These are phyloP conservation scores for Spergularia bocconei DNA, from an alignment of 148 eudicot genomes.

Conservation along the genomic window DNA sequence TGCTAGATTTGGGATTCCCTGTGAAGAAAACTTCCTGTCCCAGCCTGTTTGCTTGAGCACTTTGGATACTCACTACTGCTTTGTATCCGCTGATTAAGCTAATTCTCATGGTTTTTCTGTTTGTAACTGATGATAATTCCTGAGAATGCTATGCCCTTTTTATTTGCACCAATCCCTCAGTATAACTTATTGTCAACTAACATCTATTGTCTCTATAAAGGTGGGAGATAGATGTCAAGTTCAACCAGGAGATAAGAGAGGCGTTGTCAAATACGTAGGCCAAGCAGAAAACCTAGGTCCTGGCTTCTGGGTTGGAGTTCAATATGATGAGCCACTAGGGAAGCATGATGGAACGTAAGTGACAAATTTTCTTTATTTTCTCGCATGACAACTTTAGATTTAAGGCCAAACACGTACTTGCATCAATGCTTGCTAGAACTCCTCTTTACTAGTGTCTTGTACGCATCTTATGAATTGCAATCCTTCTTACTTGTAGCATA, in stretches of 20 bases:
- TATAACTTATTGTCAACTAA: background rate
- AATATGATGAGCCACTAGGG: slow-evolving; percentile 95
- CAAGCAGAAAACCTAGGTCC: slow-evolving; percentile 76
- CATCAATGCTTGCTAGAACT: background rate
- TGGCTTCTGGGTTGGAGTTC: slow-evolving; percentile 93
- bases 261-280: slow-evolving; percentile 85
- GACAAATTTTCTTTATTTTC: background rate
- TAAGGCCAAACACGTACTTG: background rate
- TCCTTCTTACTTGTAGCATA: background rate
- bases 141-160: background rate
- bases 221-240: slow-evolving; percentile 98
- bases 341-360: slow-evolving; percentile 94
- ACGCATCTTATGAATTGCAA: background rate
- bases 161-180: background rate
- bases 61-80: background rate
- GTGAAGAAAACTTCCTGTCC: background rate
- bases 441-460: background rate
- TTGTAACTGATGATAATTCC: background rate
- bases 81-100: background rate
- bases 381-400: background rate
- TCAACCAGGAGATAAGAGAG: slow-evolving; percentile 93
- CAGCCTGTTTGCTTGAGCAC: background rate
- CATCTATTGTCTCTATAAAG: slow-evolving; percentile 30
- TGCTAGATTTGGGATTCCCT: background rate
- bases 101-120: background rate